phyloP scores from a whole-genome alignment of 2,329 filamentous ascomycete species.

The Passalora sequoiae region DNA sequence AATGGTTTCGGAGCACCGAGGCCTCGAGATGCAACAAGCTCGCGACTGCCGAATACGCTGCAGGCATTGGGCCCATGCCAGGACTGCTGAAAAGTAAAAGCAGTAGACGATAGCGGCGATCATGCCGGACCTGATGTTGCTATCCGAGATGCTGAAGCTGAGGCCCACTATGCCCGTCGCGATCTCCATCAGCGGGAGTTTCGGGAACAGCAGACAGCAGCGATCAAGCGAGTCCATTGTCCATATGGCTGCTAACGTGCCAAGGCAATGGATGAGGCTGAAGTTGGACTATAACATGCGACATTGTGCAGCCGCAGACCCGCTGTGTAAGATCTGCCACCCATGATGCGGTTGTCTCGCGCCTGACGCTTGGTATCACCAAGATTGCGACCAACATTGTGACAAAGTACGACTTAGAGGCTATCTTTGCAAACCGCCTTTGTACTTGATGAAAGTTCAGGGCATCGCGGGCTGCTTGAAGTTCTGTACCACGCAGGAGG shows the following conservation, averaged over 20 bases:
- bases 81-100: constrained; percentile 26
- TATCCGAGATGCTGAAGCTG: constrained; percentile 47
- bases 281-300: no score
- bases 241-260: constrained; percentile 1
- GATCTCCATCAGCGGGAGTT: constrained; percentile 42
- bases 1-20: constrained; percentile 39
- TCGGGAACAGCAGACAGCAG: not conserved
- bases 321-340: constrained; percentile 33
- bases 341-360: constrained; percentile 34
- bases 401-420: constrained; percentile 32
- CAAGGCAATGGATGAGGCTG: constrained; percentile 1
- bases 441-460: constrained; percentile 10
- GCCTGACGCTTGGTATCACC: constrained; percentile 43
- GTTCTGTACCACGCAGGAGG: constrained; percentile 27
- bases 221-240: constrained; percentile 1
- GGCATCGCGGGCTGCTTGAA: constrained; percentile 31
- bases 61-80: constrained; percentile 27
- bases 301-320: constrained; percentile 28
- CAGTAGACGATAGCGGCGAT: constrained; percentile 32
- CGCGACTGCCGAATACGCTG: constrained; percentile 32
- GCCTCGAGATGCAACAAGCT: constrained; percentile 28
- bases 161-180: constrained; percentile 46
- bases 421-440: not conserved
- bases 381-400: constrained; percentile 32
- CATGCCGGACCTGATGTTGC: constrained; percentile 31